Percentiles rank a stretch among this genome's conserved stretches.
phyloP scores from a whole-genome alignment of 352 stramenopile genomes.

The Thalassiosira exigua region DNA sequence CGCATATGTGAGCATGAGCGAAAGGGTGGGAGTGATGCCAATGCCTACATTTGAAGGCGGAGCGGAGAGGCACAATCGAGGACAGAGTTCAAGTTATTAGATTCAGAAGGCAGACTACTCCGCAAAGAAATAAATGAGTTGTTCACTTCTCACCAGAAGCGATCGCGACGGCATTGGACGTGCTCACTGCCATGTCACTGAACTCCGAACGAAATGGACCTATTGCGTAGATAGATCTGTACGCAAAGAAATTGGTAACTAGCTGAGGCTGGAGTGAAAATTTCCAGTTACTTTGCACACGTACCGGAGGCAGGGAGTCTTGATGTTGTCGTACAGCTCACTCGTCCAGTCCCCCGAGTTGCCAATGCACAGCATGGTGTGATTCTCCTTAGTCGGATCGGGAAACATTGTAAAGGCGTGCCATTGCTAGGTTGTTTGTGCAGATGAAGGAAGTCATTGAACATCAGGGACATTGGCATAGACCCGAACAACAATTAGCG shows the following conservation, averaged over 20 bases:
- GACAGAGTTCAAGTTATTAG: background rate
- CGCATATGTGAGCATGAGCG: conserved; percentile 53
- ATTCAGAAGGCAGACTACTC: background rate
- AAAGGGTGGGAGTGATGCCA: conserved; percentile 47
- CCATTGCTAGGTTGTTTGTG: conserved; percentile 32
- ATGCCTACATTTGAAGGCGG: conserved; percentile 23
- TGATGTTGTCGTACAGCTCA: no score
- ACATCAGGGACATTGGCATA: conserved; percentile 59
- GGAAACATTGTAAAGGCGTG: background rate
- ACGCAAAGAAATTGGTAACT: no score
- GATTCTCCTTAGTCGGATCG: background rate
- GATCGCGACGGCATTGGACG: background rate
- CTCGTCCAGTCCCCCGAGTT: conserved; percentile 11
- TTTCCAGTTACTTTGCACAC: no score
- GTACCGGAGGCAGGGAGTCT: no score
- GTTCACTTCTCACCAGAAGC: background rate
- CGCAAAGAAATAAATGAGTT: background rate
- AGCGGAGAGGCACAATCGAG: background rate
- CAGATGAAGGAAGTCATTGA: conserved; percentile 57
- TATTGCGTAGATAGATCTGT: background rate
- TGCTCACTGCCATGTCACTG: conserved; percentile 8
- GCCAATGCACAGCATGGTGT: no score
- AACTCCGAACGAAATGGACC: conserved; percentile 7
- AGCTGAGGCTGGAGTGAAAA: no score
- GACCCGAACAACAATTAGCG: no score